Conservation (phyloP, 306 rosid genomes). For the Fragaria vesca region DNA sequence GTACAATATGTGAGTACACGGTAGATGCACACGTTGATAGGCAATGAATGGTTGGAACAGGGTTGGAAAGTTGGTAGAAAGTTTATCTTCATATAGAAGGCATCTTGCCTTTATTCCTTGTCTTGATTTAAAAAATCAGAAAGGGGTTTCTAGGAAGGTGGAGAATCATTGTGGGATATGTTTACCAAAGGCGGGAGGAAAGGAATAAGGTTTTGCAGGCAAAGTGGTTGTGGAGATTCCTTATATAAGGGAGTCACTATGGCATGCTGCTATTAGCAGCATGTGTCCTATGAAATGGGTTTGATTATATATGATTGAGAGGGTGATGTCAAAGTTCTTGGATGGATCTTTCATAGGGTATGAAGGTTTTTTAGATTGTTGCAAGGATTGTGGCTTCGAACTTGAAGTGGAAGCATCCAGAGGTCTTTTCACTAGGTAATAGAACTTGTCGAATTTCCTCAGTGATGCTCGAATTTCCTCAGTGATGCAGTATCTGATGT, state of each 20-base stretch:
- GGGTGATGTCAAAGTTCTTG: background rate
- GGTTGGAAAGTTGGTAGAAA: background rate
- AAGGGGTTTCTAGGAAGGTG: background rate
- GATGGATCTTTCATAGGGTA: background rate
- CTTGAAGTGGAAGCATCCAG: background rate
- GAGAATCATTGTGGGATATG: background rate
- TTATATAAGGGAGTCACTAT: background rate
- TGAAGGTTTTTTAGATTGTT: background rate
- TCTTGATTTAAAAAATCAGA: background rate
- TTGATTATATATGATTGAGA: background rate
- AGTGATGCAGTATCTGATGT: background rate
- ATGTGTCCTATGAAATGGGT: background rate
- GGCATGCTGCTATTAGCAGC: background rate
- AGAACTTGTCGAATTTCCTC: background rate
- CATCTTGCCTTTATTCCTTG: background rate
- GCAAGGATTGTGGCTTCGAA: background rate
- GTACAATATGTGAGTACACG: constrained; percentile 34
- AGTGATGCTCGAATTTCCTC: background rate
- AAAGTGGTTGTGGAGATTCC: background rate
- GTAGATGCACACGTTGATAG: background rate
- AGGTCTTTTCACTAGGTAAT: background rate
- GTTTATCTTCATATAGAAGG: background rate
- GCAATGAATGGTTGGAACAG: background rate
- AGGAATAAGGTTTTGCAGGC: background rate
- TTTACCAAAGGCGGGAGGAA: background rate